Base-by-base conservation (phyloP, 2,329 filamentous ascomycete species). In the Stemphylium lycopersici region DNA sequence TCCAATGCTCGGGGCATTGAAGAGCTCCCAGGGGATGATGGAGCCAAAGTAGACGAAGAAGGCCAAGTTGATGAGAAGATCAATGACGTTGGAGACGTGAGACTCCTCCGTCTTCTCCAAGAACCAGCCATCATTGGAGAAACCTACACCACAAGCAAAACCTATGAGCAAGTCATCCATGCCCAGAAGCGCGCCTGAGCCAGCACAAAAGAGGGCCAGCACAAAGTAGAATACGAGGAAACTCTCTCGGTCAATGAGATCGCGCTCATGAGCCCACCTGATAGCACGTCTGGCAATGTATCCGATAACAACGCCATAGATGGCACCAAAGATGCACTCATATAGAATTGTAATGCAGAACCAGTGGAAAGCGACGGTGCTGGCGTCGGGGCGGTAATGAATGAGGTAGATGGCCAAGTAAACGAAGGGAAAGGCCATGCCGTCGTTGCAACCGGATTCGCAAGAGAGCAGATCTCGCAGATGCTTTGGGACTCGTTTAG, bases 111-210 rank as follows among this genome's bases (percentile, higher is more conserved):
- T 99, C 81, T 97, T 97, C 71, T 97, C 90, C 13, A 90, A 90
- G 69, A 99, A 99, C 95, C 95, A 99, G 62, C 95, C 95, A 71
- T 99, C 95, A 75, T 99, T 99, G 66, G 93, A 97, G 80, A 99
- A 99, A 49, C 95, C 95, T n/a, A 99, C 95, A 53, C 95, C 95
- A 50, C 90, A 91, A 12, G 93, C 88, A 69, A 99, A 99, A 34
- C 95, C 95, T 34, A 99, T 91, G 3, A 99, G 84, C 45, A 99
- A 79, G 75, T 99, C 95, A 74, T 99, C 95, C 68, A 97, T 83
- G 44, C 95, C 95, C 39, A 99, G 80, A 54, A 97, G 84, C 75
- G 91, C 92, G 26, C 95, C 95, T 0, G 93, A 93, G 15, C 95
- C 95, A 55, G 95, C 95, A 71, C 92, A 96, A 77, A 97, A 99